Evolutionary conservation across 495 filamentous ascomycete genomes (phyloP), one percentile per base, ranked within the genome.

Genomic region (Podospora sp.): DNA sequence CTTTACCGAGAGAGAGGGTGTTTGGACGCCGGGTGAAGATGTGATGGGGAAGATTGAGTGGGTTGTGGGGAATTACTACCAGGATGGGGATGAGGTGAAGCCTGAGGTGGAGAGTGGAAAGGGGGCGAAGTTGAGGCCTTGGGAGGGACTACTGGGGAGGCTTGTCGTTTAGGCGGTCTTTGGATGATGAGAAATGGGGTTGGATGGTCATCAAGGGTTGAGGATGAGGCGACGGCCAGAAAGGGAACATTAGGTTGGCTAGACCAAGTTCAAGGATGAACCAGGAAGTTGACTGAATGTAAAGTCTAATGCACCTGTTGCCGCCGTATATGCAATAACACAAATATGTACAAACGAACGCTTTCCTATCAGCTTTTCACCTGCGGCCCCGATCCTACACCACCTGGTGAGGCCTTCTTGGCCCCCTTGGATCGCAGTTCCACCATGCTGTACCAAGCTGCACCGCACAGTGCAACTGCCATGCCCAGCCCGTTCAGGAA

Each of bases 401-500:
- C 40, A 2, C 40, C 40, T 2, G 40, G 16, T 14, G 40, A 18
- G 12, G 40, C 51, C 58, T 51, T 65, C 46, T 60, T 35, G 40
- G 40, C 40, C 12, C 40, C 18, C 65, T 72, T 73, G 1, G 62
- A 18, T 46, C 74, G 66, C 35, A 83, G 57, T 65, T 82, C 81
- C 6, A 80, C 80, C 33, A 73, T 69, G 35, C 73, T 77, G 59
- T 86, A 86, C 77, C 77, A 82, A 22, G 81, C 82, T 3, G 78
- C 82, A 0, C 84, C 84, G 0, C 64, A 67, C 64, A 86, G 63
- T 0, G 84, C 81, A 27, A 85, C 60, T 2, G 73, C 33, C 65
- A 84, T 83, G 11, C 81, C 84, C 14, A 79, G 25, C 11, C 76
- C 79, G 65, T 87, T 86, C 63, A 81, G 57, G 50, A 74, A 55